Evolutionary conservation across 495 filamentous ascomycete species (phyloP).

Genomic region (Delitschia confertaspora): DNA sequence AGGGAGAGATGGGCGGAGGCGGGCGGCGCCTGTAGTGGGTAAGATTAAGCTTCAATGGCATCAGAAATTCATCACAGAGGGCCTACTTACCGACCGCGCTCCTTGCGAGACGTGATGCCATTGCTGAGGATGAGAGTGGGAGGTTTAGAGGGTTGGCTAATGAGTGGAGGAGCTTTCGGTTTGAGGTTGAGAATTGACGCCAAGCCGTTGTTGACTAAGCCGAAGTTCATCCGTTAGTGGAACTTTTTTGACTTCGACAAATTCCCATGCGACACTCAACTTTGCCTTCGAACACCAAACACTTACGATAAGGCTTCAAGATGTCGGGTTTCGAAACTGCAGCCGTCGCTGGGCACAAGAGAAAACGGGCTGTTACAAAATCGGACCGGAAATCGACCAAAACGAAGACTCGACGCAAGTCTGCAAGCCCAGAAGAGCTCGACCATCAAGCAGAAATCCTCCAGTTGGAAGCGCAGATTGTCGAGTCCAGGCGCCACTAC

Average conservation of each 20-base stretch:
- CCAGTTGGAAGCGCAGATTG: slow-evolving; percentile 64
- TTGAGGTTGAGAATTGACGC: slow-evolving; percentile 6
- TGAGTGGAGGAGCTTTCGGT: slow-evolving; percentile 14
- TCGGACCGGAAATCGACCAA: slow-evolving; percentile 3
- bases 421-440: slow-evolving; percentile 29
- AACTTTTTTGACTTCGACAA: slow-evolving; percentile 10
- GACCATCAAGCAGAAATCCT: slow-evolving; percentile 48
- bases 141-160: slow-evolving; percentile 31
- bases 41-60: slow-evolving; percentile 28
- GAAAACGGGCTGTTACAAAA: slow-evolving; percentile 26
- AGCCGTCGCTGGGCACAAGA: slow-evolving; percentile 19
- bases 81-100: slow-evolving; percentile 72
- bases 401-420: slow-evolving; percentile 11
- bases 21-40: slow-evolving; percentile 64
- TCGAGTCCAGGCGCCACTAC: slow-evolving; percentile 78
- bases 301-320: no score
- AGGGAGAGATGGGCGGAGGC: slow-evolving; percentile 60
- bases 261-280: not conserved
- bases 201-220: slow-evolving; percentile 5
- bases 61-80: not conserved
- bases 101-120: slow-evolving; percentile 92
- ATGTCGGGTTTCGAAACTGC: slow-evolving; percentile 13
- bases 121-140: slow-evolving; percentile 50
- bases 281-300: not conserved
- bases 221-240: not conserved